A percentile compares a stretch with the other conserved stretches of the same genome.
Evolutionary conservation across 2,329 filamentous ascomycete genomes (phyloP).

Genomic region (Endocalyx cinctus): DNA sequence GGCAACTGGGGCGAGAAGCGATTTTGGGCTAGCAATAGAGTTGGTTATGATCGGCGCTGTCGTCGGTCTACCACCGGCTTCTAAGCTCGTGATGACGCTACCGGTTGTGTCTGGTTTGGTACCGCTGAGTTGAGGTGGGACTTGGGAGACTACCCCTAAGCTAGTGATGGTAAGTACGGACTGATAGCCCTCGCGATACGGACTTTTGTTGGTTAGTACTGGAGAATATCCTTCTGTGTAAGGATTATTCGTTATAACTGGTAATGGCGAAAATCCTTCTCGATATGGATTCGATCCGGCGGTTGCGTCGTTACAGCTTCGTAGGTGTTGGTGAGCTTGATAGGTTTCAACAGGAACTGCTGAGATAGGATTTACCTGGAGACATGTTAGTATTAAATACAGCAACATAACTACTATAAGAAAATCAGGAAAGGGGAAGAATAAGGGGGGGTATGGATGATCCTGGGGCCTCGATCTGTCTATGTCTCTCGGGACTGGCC

Average conservation of each 20-base stretch:
- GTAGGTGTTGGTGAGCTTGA: constrained; percentile 3
- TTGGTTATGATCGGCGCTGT: constrained; percentile 23
- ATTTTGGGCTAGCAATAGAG: constrained; percentile 33
- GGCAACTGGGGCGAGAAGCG: constrained; percentile 26
- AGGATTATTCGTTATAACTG: constrained; percentile 5
- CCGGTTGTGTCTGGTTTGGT: constrained; percentile 28
- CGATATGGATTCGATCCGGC: constrained; percentile 3
- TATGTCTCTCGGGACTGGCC: too few species aligned
- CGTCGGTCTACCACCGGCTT: constrained; percentile 20
- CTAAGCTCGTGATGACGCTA: constrained; percentile 26
- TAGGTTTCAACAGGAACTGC: constrained; percentile 12
- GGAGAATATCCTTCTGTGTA: constrained; percentile 13
- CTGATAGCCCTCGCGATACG: constrained; percentile 18
- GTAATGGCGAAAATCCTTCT: constrained; percentile 12
- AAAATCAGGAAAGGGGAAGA: constrained; percentile 4
- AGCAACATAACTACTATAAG: constrained; percentile 16
- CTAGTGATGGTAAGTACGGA: constrained; percentile 27
- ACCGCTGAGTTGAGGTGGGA: constrained; percentile 22
- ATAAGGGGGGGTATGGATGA: constrained; percentile 3
- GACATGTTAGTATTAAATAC: constrained; percentile 21
- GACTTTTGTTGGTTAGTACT: constrained; percentile 6
- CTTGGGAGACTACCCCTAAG: constrained; percentile 30
- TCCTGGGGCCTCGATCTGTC: too few species aligned
- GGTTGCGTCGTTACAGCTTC: neutral
- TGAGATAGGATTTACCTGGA: constrained; percentile 18